Conservation (phyloP, 1,284 basidiomycete genomes). For the Heterobasidion occidentale region DNA sequence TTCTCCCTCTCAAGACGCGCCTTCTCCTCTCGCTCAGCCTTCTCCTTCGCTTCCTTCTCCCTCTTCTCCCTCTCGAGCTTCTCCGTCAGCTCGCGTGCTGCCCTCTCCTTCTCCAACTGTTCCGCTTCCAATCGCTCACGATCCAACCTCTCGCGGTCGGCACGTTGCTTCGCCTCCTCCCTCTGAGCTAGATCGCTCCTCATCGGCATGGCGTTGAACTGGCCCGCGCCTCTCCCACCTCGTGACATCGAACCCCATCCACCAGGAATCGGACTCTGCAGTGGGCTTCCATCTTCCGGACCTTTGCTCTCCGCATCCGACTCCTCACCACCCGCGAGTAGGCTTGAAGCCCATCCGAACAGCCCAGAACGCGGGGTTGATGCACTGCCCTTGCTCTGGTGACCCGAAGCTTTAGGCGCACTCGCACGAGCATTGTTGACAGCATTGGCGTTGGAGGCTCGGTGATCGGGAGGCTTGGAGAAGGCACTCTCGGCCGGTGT, state of each 20-base stretch:
- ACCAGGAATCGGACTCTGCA: neutral
- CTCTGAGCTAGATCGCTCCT: neutral
- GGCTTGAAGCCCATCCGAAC: constrained; percentile 4
- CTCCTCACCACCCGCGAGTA: constrained; percentile 4
- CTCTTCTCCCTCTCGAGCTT: neutral
- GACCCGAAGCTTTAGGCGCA: neutral
- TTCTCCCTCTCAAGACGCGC: too few species aligned
- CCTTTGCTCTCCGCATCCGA: constrained; percentile 1
- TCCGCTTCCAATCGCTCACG: neutral
- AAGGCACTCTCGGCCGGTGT: neutral
- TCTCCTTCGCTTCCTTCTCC: constrained; percentile 7
- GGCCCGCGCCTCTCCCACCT: neutral
- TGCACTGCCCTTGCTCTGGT: constrained; percentile 6
- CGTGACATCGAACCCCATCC: neutral
- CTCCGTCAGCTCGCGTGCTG: too few species aligned
- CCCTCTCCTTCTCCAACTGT: neutral
- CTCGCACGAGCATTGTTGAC: neutral
- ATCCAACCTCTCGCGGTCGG: neutral
- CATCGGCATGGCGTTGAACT: neutral
- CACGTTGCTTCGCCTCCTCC: neutral
- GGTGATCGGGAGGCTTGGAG: neutral
- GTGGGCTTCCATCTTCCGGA: neutral
- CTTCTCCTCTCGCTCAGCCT: constrained; percentile 9
- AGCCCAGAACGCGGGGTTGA: neutral
- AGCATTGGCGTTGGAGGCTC: neutral